A percentile compares a stretch with the other conserved stretches of the same genome.
Evolutionary conservation across 2,329 filamentous ascomycete genomes (phyloP).

Genomic region (Colletotrichum chlorophyti): DNA sequence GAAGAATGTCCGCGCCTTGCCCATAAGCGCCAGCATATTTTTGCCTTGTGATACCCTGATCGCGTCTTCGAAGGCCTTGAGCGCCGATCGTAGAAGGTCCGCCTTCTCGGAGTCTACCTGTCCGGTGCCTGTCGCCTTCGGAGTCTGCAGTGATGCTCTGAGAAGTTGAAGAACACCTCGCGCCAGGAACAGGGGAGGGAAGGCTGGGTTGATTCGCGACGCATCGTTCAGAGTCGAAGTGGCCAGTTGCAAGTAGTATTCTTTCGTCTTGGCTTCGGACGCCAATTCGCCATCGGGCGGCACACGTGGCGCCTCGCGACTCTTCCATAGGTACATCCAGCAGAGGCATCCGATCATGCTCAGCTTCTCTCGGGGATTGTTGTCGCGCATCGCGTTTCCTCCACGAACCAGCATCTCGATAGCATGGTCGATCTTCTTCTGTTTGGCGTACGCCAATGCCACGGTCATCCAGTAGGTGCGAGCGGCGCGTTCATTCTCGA

Average conservation of each 20-base stretch:
- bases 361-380: conserved; percentile 81
- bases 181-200: conserved; percentile 88
- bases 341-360: conserved; percentile 85
- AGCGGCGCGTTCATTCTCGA: conserved; percentile 92
- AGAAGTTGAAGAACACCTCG: conserved; percentile 89
- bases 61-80: conserved; percentile 95
- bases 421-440: conserved; percentile 87
- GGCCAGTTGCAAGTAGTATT: conserved; percentile 89
- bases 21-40: conserved; percentile 92
- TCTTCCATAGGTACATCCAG: conserved; percentile 92
- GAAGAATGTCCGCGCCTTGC: conserved; percentile 85
- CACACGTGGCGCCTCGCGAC: conserved; percentile 75
- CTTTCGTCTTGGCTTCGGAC: conserved; percentile 86
- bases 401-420: conserved; percentile 79
- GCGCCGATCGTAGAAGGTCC: conserved; percentile 82
- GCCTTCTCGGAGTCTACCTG: conserved; percentile 74
- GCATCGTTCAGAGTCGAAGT: conserved; percentile 93
- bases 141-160: conserved; percentile 82
- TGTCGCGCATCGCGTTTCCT: conserved; percentile 72
- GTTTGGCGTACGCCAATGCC: conserved; percentile 94
- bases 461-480: conserved; percentile 99
- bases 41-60: conserved; percentile 82
- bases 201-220: conserved; percentile 90
- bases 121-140: conserved; percentile 70
- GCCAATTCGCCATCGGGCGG: conserved; percentile 67